These are phyloP conservation scores for Auxenochlorella protothecoides DNA, from an alignment of 139 green algal genomes.

Conservation along the genomic window DNA sequence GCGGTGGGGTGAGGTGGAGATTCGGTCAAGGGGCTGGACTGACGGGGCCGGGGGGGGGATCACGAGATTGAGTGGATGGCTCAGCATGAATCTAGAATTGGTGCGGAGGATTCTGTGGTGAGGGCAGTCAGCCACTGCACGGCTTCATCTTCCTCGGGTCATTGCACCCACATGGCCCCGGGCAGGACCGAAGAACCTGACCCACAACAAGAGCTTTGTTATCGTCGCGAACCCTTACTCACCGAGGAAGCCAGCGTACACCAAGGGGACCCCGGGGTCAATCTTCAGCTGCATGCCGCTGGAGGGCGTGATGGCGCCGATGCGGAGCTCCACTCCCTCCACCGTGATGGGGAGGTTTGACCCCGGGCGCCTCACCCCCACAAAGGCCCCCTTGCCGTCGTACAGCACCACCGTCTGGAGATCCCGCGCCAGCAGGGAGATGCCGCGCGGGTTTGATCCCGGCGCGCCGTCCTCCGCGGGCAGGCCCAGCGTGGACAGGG, in stretches of 20 bases:
- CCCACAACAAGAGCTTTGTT: not conserved
- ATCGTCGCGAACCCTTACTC: conserved; percentile 35
- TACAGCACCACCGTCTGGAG: conserved; percentile 85
- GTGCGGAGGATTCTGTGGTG: no score
- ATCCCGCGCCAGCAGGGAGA: conserved; percentile 81
- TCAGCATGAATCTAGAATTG: no score
- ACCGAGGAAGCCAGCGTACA: conserved; percentile 86
- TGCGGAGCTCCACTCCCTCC: conserved; percentile 69
- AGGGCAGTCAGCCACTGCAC: no score
- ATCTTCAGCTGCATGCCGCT: conserved; percentile 86
- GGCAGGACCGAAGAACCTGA: not conserved
- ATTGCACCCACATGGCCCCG: not conserved
- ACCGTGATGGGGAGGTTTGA: conserved; percentile 77
- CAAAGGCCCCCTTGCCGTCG: conserved; percentile 79
- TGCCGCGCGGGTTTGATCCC: conserved; percentile 31
- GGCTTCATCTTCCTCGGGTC: no score
- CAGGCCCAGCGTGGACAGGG: no score
- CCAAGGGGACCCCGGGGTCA: conserved; percentile 87
- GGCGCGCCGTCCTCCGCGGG: conserved; percentile 30
- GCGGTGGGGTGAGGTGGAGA: not conserved
- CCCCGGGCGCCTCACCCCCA: conserved; percentile 77
- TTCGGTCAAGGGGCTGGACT: no score
- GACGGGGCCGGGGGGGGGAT: not conserved
- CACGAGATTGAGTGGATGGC: no score
- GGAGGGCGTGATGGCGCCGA: conserved; percentile 59